Base-by-base conservation (phyloP, 2,329 filamentous ascomycete genomes). In the Trichophyton schoenleinii region DNA sequence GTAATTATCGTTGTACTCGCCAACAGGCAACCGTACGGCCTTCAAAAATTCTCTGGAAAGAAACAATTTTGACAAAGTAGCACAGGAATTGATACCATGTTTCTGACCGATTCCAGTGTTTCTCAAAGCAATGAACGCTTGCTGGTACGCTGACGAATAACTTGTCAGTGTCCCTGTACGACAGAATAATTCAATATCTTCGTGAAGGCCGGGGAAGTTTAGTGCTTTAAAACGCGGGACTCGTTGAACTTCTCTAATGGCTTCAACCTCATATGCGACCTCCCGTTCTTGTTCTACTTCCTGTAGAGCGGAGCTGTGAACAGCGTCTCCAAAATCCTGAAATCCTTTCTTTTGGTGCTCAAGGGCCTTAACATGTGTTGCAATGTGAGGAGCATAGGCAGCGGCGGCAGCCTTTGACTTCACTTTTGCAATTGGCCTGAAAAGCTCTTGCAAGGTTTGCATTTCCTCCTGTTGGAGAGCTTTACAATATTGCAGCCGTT, bases 251-350 rank as follows among this genome's bases (percentile, higher is more conserved):
- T 85, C 78, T 0, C 83, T 79, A 0, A 84, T 77, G 5, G 77
- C 72, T 61, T 87, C 82, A 0, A 85, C 63, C 64, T 86, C 79
- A 15, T 80, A 76, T 2, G 80, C 82, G 0, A 85, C 77, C 63
- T 87, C 83, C 15, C 83, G 73, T 64, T 86, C 82, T 62, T 77
- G 74, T 58, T 79, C 75, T 1, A 80, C 84, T 60, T 88, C 85
- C 57, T 86, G 78, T 0, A 87, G 69, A 0, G 81, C 79, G 0
- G 80, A 80, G 0, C 73, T 75, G 59, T 79, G 73, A 2, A 77
- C 69, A 0, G 74, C 75, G 1, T 76, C 73, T 0, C 78, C 78
- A 1, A 69, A 69, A 31, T 80, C 78, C 42, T 80, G 73, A 15
- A 76, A 76, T 0, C 63, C 65, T 36, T 71, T 72, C 34, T 70